A percentile compares a stretch with the other conserved stretches of the same genome.
These are phyloP conservation scores for Trypanosoma platydactyli DNA, from an alignment of 208 protist species.

Conservation along the genomic window DNA sequence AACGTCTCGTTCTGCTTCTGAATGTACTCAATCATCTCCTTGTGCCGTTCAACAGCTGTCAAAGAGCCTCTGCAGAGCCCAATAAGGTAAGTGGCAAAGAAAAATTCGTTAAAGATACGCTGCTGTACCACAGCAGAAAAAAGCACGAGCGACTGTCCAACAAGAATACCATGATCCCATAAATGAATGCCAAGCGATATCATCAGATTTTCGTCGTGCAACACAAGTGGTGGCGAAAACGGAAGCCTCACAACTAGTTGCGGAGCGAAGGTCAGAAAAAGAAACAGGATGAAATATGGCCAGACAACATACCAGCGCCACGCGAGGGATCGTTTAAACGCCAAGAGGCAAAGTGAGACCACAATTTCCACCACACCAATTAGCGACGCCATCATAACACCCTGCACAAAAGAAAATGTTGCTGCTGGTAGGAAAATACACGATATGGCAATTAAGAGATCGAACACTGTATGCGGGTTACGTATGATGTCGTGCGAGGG, in stretches of 20 bases:
- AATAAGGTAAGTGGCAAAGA: conserved; percentile 30
- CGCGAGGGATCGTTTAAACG: conserved; percentile 17
- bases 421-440: conserved; percentile 24
- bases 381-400: conserved; percentile 29
- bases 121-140: conserved; percentile 28
- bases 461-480: conserved; percentile 17
- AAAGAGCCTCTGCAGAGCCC: conserved; percentile 15
- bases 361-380: conserved; percentile 25
- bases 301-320: conserved; percentile 29
- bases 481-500: conserved; percentile 18
- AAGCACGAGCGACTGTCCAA: conserved; percentile 17
- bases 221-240: background rate
- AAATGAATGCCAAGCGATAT: conserved; percentile 13
- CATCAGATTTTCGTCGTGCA: conserved; percentile 1
- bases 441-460: conserved; percentile 18
- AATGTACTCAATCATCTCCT: conserved; percentile 21
- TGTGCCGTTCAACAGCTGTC: conserved; percentile 5
- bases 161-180: conserved; percentile 14
- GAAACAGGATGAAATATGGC: conserved; percentile 15
- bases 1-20: background rate
- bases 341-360: conserved; percentile 18
- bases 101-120: conserved; percentile 35
- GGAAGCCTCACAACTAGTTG: conserved; percentile 23
- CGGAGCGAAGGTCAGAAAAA: conserved; percentile 23
- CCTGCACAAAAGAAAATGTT: conserved; percentile 28